Evolutionary conservation across 495 filamentous ascomycete species (phyloP).

Genomic region (Trichoderma gamsii): DNA sequence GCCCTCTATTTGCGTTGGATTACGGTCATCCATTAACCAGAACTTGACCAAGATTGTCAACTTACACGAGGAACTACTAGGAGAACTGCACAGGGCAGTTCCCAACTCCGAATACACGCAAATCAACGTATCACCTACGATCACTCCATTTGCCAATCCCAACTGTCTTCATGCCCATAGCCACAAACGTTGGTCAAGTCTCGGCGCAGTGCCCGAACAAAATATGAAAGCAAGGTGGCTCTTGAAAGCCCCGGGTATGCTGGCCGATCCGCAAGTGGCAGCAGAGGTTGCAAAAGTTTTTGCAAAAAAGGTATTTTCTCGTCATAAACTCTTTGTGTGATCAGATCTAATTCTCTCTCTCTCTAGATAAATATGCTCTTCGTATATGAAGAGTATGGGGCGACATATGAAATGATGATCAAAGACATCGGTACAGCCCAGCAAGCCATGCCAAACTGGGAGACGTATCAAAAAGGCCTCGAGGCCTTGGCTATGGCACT

Average conservation of each 20-base stretch:
- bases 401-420: constrained; percentile 76
- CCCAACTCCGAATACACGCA: constrained; percentile 58
- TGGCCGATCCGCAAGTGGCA: constrained; percentile 64
- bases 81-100: constrained; percentile 55
- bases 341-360: background rate
- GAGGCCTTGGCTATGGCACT: constrained; percentile 77
- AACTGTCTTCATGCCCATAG: constrained; percentile 24
- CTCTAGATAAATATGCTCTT: constrained; percentile 71
- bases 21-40: constrained; percentile 56
- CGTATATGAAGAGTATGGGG: constrained; percentile 80
- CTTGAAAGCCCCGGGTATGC: constrained; percentile 44
- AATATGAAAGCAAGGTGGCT: constrained; percentile 37
- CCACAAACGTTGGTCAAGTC: constrained; percentile 53
- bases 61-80: constrained; percentile 63
- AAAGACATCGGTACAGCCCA: constrained; percentile 67
- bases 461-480: constrained; percentile 75
- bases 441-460: constrained; percentile 67
- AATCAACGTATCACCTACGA: constrained; percentile 26
- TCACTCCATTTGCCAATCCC: background rate
- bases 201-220: constrained; percentile 53
- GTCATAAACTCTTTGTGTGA: background rate
- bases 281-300: constrained; percentile 74
- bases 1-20: constrained; percentile 48
- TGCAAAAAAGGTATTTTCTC: constrained; percentile 55
- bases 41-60: constrained; percentile 65